Base-by-base conservation (phyloP, 1,284 basidiomycete species). In the Stygiomarasmius scandens region DNA sequence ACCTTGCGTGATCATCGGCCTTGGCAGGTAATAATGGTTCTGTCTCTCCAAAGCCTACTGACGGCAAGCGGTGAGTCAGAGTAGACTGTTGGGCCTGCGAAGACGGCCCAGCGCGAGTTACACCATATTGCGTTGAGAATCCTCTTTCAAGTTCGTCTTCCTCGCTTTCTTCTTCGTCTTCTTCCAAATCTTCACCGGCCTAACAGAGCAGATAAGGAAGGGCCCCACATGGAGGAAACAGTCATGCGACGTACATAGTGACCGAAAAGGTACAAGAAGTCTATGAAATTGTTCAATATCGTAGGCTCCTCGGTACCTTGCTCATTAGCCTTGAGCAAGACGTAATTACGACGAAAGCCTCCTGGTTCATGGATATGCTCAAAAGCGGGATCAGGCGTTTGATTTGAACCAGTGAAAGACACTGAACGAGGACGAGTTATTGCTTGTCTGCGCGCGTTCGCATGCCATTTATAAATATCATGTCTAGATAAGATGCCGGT, bases 101-200 rank as follows among this genome's bases (percentile, higher is more conserved):
- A 32, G 74, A 29, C 12, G 10, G 32, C 20, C 49, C 38, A 71
- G 73, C 20, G n/a, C n/a, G n/a, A n/a, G n/a, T n/a, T n/a, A n/a
- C n/a, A n/a, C n/a, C n/a, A 32, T 32, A 12, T 32, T 32, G 29
- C 29, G 38, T 9, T 41, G 38, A 41, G n/a, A 41, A 41, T 16
- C 38, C n/a, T 41, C 38, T 41, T 41, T 19, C 38, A 11, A 72
- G 69, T 12, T 83, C 82, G 53, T 79, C 70, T 62, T 80, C 75
- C 53, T 77, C 77, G 16, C 80, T 79, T 2, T 84, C 82, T 4
- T 81, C 77, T 16, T 92, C 89, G 22, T 92, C 89, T 68, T 96
- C 95, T 66, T 96, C 94, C 1, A 97, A 82, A 64, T 97, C 95
- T 80, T 97, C 95, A 67, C 95, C 95, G 36, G 93, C 93, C 93